A percentile compares a stretch with the other conserved stretches of the same genome.
These are phyloP conservation scores for Psilocybe sp. DNA, from an alignment of 768 basidiomycete genomes.

Conservation along the genomic window DNA sequence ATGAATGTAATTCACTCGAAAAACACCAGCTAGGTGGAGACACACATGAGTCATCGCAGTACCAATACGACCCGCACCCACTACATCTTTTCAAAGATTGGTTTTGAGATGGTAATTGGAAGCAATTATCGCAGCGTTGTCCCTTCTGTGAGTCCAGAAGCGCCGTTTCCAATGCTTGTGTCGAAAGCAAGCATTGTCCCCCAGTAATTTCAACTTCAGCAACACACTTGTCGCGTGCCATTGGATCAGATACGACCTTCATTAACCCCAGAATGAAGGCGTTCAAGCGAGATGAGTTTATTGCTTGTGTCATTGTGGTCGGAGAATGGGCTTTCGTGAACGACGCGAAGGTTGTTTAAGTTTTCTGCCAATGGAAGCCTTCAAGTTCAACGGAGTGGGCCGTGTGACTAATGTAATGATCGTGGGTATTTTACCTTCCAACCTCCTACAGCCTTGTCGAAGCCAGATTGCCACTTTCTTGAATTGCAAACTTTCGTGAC, in stretches of 20 bases:
- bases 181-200: slow-evolving; percentile 50
- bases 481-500: too few species aligned
- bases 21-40: slow-evolving; percentile 2
- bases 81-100: slow-evolving; percentile 52
- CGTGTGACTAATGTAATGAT: too few species aligned
- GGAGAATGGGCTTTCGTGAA: too few species aligned
- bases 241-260: slow-evolving; percentile 41
- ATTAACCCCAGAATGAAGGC: slow-evolving; percentile 14
- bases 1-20: slow-evolving; percentile 1
- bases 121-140: slow-evolving; percentile 65
- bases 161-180: slow-evolving; percentile 41
- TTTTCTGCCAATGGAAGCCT: too few species aligned
- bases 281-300: too few species aligned
- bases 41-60: slow-evolving; percentile 67
- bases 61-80: slow-evolving; percentile 71
- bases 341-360: too few species aligned
- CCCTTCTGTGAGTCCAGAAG: slow-evolving; percentile 59
- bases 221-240: slow-evolving; percentile 50
- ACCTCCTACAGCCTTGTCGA: too few species aligned
- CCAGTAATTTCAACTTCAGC: slow-evolving; percentile 34
- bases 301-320: too few species aligned
- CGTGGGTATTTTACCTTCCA: too few species aligned
- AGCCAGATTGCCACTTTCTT: too few species aligned
- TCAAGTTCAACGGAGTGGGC: too few species aligned
- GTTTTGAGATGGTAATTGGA: slow-evolving; percentile 28